Evolutionary conservation across 2,329 filamentous ascomycete genomes (phyloP).

Genomic region (Claviceps fusiformis): DNA sequence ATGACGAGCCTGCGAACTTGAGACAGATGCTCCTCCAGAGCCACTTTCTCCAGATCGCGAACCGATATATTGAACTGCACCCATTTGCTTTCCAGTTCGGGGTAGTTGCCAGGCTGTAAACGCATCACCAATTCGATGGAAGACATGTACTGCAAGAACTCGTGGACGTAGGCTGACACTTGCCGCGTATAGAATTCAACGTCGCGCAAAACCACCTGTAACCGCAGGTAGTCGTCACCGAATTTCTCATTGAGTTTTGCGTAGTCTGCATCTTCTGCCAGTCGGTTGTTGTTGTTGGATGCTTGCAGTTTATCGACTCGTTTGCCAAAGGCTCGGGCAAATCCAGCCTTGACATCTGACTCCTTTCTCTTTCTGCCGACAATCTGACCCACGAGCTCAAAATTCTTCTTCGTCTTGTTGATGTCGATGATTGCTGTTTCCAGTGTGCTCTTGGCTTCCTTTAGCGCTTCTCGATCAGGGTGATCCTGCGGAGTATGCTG

Average conservation of each 20-base stretch:
- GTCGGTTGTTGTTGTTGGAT: slow-evolving; percentile 35
- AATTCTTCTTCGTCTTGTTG: slow-evolving; percentile 90
- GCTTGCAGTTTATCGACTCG: slow-evolving; percentile 73
- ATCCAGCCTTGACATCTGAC: slow-evolving; percentile 69
- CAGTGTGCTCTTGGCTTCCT: slow-evolving; percentile 35
- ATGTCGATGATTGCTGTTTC: slow-evolving; percentile 69
- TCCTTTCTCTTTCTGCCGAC: slow-evolving; percentile 77
- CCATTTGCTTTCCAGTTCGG: slow-evolving; percentile 89
- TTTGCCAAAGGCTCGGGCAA: slow-evolving; percentile 82
- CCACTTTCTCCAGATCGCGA: slow-evolving; percentile 70
- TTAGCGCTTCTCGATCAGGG: slow-evolving; percentile 60
- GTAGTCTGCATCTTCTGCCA: slow-evolving; percentile 71
- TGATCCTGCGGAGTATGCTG: slow-evolving; percentile 70
- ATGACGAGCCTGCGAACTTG: slow-evolving; percentile 73
- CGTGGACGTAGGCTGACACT: slow-evolving; percentile 63
- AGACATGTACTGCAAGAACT: slow-evolving; percentile 66
- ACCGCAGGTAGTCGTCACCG: slow-evolving; percentile 77
- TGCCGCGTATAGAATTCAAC: slow-evolving; percentile 88
- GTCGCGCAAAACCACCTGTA: slow-evolving; percentile 86
- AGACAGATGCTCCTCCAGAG: slow-evolving; percentile 63
- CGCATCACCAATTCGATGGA: slow-evolving; percentile 76
- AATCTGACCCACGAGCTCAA: slow-evolving; percentile 81
- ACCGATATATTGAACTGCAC: slow-evolving; percentile 79
- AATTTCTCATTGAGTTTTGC: slow-evolving; percentile 73
- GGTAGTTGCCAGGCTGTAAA: slow-evolving; percentile 55